Evolutionary conservation across 2,329 filamentous ascomycete species (phyloP).

Genomic region (Clarireedia paspali): DNA sequence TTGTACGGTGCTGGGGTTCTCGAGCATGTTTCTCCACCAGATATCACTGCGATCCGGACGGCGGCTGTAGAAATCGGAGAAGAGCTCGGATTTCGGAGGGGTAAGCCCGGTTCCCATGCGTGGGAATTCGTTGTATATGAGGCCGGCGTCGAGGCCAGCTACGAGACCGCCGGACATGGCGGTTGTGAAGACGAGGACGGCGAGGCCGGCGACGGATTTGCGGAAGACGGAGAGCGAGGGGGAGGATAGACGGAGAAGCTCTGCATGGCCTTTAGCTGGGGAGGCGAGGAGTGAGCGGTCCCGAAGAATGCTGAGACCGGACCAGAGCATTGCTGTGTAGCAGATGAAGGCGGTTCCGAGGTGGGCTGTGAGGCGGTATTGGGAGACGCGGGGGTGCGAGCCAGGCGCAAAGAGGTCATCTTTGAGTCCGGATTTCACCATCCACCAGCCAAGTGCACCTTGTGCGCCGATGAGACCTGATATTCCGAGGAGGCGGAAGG

Average conservation of each 20-base stretch:
- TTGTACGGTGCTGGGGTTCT: slow-evolving; percentile 94
- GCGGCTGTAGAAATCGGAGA: slow-evolving; percentile 78
- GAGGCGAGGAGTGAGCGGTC: slow-evolving; percentile 63
- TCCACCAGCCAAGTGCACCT: slow-evolving; percentile 97
- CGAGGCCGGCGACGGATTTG: slow-evolving; percentile 61
- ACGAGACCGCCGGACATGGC: slow-evolving; percentile 92
- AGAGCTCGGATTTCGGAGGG: slow-evolving; percentile 76
- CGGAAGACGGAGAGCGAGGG: slow-evolving; percentile 68
- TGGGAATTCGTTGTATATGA: slow-evolving; percentile 99
- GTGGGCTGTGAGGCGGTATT: slow-evolving; percentile 88
- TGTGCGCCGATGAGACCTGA: slow-evolving; percentile 88
- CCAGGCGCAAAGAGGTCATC: slow-evolving; percentile 92
- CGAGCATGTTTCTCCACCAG: slow-evolving; percentile 95
- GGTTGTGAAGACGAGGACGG: slow-evolving; percentile 74
- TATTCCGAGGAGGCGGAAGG: slow-evolving; percentile 71
- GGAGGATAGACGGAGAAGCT: slow-evolving; percentile 54
- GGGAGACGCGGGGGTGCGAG: slow-evolving; percentile 83
- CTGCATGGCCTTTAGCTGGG: slow-evolving; percentile 48
- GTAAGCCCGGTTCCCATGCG: slow-evolving; percentile 82
- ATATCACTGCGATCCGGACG: slow-evolving; percentile 71
- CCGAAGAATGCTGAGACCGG: slow-evolving; percentile 77
- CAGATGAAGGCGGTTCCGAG: slow-evolving; percentile 85
- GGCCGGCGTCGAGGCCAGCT: slow-evolving; percentile 86
- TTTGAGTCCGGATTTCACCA: slow-evolving; percentile 94
- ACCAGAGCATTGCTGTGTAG: slow-evolving; percentile 90